Conservation (phyloP, 371 early-diverging fungal genomes). For the Circinella minor region DNA sequence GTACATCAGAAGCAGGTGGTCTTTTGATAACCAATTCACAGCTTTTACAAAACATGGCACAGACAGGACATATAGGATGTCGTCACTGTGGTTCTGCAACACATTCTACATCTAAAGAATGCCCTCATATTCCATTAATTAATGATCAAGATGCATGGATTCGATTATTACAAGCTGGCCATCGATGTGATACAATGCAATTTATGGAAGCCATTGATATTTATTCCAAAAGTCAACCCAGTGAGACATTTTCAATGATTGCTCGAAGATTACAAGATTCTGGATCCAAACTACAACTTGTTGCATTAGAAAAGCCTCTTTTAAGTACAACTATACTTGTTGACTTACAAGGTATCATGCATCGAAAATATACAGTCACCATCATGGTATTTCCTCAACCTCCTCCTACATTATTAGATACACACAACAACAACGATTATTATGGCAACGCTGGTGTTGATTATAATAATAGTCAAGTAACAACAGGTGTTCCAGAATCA, state of each 20-base stretch:
- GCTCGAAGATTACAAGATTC: constrained; percentile 10
- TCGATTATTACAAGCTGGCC: constrained; percentile 7
- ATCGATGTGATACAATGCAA: not conserved
- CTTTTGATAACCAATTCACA: constrained; percentile 18
- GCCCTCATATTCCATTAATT: constrained; percentile 17
- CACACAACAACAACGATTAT: not conserved
- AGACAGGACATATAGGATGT: constrained; percentile 20
- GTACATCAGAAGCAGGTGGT: constrained; percentile 2
- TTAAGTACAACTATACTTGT: constrained; percentile 18
- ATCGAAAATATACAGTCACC: constrained; percentile 12
- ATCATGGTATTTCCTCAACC: not conserved
- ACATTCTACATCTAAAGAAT: constrained; percentile 15
- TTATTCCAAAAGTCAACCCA: constrained; percentile 22
- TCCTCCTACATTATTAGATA: not conserved
- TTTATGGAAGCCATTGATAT: constrained; percentile 20
- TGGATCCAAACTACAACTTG: constrained; percentile 15
- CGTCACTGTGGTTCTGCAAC: constrained; percentile 22
- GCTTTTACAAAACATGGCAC: constrained; percentile 21
- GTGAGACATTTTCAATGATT: constrained; percentile 18
- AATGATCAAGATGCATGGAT: constrained; percentile 18
- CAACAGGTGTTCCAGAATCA: constrained; percentile 12
- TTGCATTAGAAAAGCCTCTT: constrained; percentile 15
- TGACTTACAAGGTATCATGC: constrained; percentile 19
- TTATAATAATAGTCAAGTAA: not conserved
- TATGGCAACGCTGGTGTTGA: not conserved